A percentile compares a stretch with the other conserved stretches of the same genome.
Conservation (phyloP, 768 basidiomycete species). For the Neoboletus brunneissimus region DNA sequence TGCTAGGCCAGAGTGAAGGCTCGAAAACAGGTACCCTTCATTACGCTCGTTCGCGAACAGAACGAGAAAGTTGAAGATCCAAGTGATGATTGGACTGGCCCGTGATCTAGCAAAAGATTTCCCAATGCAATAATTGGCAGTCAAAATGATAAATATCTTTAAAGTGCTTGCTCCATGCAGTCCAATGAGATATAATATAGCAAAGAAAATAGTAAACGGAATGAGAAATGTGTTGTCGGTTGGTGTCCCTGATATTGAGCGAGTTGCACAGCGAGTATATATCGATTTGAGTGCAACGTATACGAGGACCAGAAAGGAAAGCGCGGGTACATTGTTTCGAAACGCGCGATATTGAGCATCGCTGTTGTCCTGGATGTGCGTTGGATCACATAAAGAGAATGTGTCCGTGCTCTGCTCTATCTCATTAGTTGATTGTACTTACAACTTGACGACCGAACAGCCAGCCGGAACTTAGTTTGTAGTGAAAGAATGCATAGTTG, state of each 20-base stretch:
- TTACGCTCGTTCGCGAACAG: slow-evolving; percentile 76
- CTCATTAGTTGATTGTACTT: slow-evolving; percentile 30
- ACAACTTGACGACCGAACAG: slow-evolving; percentile 77
- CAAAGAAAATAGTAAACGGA: slow-evolving; percentile 59
- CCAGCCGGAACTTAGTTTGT: slow-evolving; percentile 72
- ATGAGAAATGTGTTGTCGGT: slow-evolving; percentile 39
- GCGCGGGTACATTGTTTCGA: slow-evolving; percentile 69
- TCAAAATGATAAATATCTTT: slow-evolving; percentile 75
- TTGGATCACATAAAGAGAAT: not conserved
- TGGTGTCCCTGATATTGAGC: slow-evolving; percentile 25
- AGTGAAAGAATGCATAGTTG: slow-evolving; percentile 64
- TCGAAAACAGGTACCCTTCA: slow-evolving; percentile 68
- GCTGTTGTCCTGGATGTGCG: slow-evolving; percentile 74
- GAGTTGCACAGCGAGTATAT: slow-evolving; percentile 36
- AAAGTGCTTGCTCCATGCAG: slow-evolving; percentile 80
- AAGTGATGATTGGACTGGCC: slow-evolving; percentile 54
- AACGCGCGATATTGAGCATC: slow-evolving; percentile 91
- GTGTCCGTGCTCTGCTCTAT: not conserved
- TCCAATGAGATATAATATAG: slow-evolving; percentile 59
- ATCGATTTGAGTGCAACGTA: slow-evolving; percentile 57
- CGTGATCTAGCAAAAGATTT: slow-evolving; percentile 43
- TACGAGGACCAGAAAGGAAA: slow-evolving; percentile 46
- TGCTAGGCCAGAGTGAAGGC: slow-evolving; percentile 51
- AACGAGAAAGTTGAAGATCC: slow-evolving; percentile 73
- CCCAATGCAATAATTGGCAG: slow-evolving; percentile 64